These are phyloP conservation scores for Verticillium nubilum DNA, from an alignment of 2,329 filamentous ascomycete species.

Conservation along the genomic window DNA sequence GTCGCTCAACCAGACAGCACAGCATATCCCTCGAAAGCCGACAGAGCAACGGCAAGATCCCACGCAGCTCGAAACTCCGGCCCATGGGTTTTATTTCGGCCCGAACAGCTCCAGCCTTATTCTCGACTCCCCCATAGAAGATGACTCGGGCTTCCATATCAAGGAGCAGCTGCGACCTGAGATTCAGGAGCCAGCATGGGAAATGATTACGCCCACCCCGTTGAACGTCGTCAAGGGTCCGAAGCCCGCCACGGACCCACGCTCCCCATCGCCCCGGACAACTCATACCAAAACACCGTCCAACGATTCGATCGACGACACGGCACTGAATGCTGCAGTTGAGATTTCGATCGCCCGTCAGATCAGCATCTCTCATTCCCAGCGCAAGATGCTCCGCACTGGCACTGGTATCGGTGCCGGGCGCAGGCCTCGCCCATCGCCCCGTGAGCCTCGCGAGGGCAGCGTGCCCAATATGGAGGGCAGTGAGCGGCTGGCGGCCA, in stretches of 20 bases:
- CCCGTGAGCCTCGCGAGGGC: constrained; percentile 12
- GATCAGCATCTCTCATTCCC: constrained; percentile 59
- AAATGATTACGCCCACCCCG: constrained; percentile 37
- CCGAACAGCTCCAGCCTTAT: constrained; percentile 29
- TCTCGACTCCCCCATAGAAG: constrained; percentile 34
- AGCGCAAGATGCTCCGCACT: constrained; percentile 50
- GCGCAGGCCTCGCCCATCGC: constrained; percentile 9
- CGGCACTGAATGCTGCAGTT: constrained; percentile 47
- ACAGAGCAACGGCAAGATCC: neutral
- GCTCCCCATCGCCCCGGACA: constrained; percentile 18
- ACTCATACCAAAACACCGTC: constrained; percentile 27
- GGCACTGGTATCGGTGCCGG: neutral
- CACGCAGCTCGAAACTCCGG: constrained; percentile 10
- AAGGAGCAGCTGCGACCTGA: constrained; percentile 27
- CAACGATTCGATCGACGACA: constrained; percentile 27
- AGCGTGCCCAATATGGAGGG: neutral
- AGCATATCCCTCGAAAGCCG: constrained; percentile 10
- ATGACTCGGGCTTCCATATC: constrained; percentile 16
- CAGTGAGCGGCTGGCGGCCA: constrained; percentile 9
- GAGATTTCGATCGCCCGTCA: constrained; percentile 64
- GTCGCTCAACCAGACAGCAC: neutral
- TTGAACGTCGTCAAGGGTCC: constrained; percentile 6
- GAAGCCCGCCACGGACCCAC: constrained; percentile 12
- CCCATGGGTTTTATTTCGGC: constrained; percentile 17
- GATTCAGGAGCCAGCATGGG: constrained; percentile 38